Base-by-base conservation (phyloP, 1,284 basidiomycete species). In the Boletus austroedulis region DNA sequence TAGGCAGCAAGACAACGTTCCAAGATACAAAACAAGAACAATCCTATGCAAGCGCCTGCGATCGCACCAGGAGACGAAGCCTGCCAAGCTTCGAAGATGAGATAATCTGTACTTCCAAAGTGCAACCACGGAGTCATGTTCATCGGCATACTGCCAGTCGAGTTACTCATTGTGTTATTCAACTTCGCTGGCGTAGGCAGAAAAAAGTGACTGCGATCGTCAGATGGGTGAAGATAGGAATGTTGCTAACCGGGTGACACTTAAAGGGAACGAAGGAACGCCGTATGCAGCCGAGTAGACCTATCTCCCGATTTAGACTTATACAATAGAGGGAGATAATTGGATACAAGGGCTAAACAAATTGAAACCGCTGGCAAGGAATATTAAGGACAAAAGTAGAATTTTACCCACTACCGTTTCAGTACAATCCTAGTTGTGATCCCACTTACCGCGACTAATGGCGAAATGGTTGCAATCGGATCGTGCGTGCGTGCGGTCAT, bases 11-110 rank as follows among this genome's bases (percentile, higher is more conserved):
- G 68, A 74, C 82, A 85, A 58, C 91, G 78, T 57, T 92, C 90
- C 36, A 90, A 73, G 7, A 92, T 68, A 9, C 84, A 83, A 31
- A 94, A 74, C 26, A 85, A 46, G 65, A 88, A 78, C 24, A 94
- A 77, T 0, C 80, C 86, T 57, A 94, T 78, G 68, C 85, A 89
- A 46, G 90, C 89, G 4, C 89, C 91, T 19, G 82, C 83, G 29
- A 91, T 81, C 0, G 87, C 85, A 31, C 88, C 90, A 14, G 77
- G 64, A 1, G 86, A 85, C 0, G 77, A 78, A 0, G 92, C 92
- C 4, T 74, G 75, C 85, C 89, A 90, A 2, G 79, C 75, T 61
- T 82, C 67, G 76, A 94, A 92, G 73, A 84, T 80, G 5, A 94
- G 77, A 48, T 77, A 74, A 62, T 90, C 88, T 6, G 82, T 81